A percentile compares a stretch with the other conserved stretches of the same genome.
These are phyloP conservation scores for Magnusiomyces suaveolens DNA, from an alignment of 1,139 yeast species.

Conservation along the genomic window DNA sequence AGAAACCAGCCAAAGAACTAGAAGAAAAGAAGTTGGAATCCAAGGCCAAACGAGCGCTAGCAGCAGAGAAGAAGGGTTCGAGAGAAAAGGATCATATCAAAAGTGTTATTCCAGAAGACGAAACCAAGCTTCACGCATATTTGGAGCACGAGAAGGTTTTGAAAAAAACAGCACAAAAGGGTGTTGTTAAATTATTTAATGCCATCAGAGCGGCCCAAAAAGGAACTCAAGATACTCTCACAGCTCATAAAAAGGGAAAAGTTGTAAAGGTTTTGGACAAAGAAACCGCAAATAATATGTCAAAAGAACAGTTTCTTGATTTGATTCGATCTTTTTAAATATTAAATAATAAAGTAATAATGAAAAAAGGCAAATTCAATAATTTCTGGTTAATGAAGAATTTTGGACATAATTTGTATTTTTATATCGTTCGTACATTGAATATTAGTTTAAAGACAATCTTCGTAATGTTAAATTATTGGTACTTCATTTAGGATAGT, in stretches of 20 bases:
- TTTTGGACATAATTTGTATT: too few relatives aligned
- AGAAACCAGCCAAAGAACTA: conserved; percentile 53
- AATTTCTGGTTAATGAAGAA: too few relatives aligned
- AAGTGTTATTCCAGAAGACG: conserved; percentile 55
- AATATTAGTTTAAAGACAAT: too few relatives aligned
- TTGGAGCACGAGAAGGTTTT: conserved; percentile 63
- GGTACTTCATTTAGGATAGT: too few relatives aligned
- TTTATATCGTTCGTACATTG: too few relatives aligned
- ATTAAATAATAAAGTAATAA: too few relatives aligned
- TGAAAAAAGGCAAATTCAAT: too few relatives aligned
- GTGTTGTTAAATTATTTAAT: conserved; percentile 85
- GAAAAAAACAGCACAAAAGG: conserved; percentile 83
- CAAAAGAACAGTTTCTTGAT: conserved; percentile 84
- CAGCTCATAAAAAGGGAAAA: conserved; percentile 10
- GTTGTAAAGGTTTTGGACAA: conserved; percentile 32
- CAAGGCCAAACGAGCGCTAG: conserved; percentile 65
- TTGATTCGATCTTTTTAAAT: conserved; percentile 51
- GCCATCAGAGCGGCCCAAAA: conserved; percentile 78
- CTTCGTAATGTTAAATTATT: too few relatives aligned
- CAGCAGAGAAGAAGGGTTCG: conserved; percentile 59
- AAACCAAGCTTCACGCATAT: conserved; percentile 42
- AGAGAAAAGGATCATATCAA: conserved; percentile 58
- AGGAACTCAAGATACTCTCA: conserved; percentile 24
- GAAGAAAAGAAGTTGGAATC: conserved; percentile 76
- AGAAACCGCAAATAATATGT: conserved; percentile 67